Base-by-base conservation (phyloP, 495 filamentous ascomycete genomes). In the Neurospora hispaniola region DNA sequence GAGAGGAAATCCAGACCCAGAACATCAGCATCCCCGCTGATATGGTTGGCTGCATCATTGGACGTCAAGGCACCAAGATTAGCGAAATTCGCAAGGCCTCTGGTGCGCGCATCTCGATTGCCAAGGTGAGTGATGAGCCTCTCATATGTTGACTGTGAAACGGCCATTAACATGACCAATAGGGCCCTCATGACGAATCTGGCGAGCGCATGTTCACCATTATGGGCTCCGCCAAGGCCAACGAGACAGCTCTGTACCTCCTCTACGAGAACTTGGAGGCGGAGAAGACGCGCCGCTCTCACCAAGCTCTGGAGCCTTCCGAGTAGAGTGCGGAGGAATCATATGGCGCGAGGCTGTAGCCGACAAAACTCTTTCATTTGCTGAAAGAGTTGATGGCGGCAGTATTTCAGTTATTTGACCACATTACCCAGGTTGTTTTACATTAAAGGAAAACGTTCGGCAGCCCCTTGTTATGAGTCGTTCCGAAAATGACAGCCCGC, bases 201-300 rank as follows among this genome's bases (percentile, higher is more conserved):
- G 96, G 96, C 71, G 96, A 99, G 88, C 90, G 96, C 78, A 98
- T 99, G 96, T 99, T 98, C 85, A 98, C 96, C 74, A 98, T 99
- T 80, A 97, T 96, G 88, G 96, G 96, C 73, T 96, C 92, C 72
- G 89, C 91, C 35, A 88, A 88, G 82, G 92, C 92, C 74, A 98
- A 98, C 78, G 96, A 99, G 85, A 94, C 94, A 75, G 96, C 96
- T 18, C 87, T 99, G 10, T 98, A 95, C 81, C 89, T 98, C 43
- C 88, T 99, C 69, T 99, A 99, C 84, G 96, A 99, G 87, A 98
- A 99, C 82, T 89, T 99, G 42, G 96, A 99, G 83, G 96, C 94
- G 20, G 96, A 99, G 86, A 99, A 99, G 87, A 93, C 93, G 88
- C 93, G 95, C 73, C 92, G 96, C 79, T 93, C 91, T 84, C 92